Evolutionary conservation across 164 flowering plant species (phyloP), one percentile per base, ranked within the genome.

Genomic region (Chloranthus sessilifolius): DNA sequence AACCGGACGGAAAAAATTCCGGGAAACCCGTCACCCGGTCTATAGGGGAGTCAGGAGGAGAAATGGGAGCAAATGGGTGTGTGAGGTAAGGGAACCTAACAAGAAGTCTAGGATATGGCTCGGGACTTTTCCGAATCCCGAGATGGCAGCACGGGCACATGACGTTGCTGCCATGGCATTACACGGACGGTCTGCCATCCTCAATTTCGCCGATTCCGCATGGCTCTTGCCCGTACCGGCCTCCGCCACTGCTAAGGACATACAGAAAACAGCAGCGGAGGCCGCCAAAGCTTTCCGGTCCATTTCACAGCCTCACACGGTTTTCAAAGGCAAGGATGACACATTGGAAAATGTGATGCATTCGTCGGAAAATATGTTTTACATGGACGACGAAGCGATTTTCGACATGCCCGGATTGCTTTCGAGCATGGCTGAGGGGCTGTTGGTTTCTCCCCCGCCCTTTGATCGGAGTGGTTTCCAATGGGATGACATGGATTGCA

Each of bases 21-120:
- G 69, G 57, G 92, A 83, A 69, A 83, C 92, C 0, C 52, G 91
- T 12, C 91, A 83, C 69, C 85, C 91, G 7, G 76, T 83, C 5
- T 83, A 71, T 62, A 56, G 84, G 2, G 87, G 91, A 0, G 83
- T 83, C 0, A 28, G 91, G 26, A 46, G 64, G 58, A 43, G 89
- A 62, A 63, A 72, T 5, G 47, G 26, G 9, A 19, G 53, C 44
- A 81, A 71, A 55, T 79, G 85, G 85, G 85, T 79, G 0, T 72
- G 80, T 22, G 85, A 79, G 47, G 36, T 79, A 1, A 59, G 88
- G 5, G 80, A 74, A 49, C 88, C 88, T 0, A 71, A 72, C 29
- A 73, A 71, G 56, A 67, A 78, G 55, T 3, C 76, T 0, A 51
- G 87, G 15, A 72, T 81, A 1, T 81, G 87, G 83, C 72, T 81